Percentiles rank a stretch among this genome's conserved stretches.
Evolutionary conservation across 2,329 filamentous ascomycete species (phyloP).

Genomic region (Tolypocladium ophioglossoides): DNA sequence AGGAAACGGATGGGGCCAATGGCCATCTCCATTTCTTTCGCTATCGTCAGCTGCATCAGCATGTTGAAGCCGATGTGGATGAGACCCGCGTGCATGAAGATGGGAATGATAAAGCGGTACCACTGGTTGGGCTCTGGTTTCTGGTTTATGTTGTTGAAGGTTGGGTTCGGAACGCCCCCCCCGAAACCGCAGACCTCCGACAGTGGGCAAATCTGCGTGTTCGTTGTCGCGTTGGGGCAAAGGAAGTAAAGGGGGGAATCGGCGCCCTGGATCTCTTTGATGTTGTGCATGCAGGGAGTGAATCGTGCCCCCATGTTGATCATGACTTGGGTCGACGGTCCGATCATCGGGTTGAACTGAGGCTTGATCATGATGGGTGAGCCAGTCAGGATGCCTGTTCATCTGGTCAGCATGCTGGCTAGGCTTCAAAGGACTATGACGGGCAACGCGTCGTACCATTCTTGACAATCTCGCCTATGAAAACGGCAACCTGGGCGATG

Average conservation of each 20-base stretch:
- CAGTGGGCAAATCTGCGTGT: conserved; percentile 55
- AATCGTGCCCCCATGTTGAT: conserved; percentile 97
- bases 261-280: conserved; percentile 50
- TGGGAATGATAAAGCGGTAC: conserved; percentile 92
- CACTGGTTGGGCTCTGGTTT: conserved; percentile 74
- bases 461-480: conserved; percentile 77
- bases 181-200: conserved; percentile 76
- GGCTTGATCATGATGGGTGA: conserved; percentile 72
- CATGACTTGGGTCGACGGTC: conserved; percentile 77
- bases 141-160: conserved; percentile 39
- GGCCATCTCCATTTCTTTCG: conserved; percentile 81
- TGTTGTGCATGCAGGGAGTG: conserved; percentile 88
- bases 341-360: conserved; percentile 93
- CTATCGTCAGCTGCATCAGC: conserved; percentile 80
- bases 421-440: not conserved
- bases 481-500: conserved; percentile 67
- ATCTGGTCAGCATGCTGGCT: not conserved
- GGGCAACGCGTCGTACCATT: conserved; percentile 51
- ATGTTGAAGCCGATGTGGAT: conserved; percentile 96
- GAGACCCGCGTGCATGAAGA: conserved; percentile 89
- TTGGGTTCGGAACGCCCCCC: conserved; percentile 53
- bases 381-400: conserved; percentile 62
- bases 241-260: conserved; percentile 48
- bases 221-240: conserved; percentile 69
- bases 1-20: conserved; percentile 85